Evolutionary conservation across 768 basidiomycete genomes (phyloP).

Genomic region (Amanita subjunquillea): DNA sequence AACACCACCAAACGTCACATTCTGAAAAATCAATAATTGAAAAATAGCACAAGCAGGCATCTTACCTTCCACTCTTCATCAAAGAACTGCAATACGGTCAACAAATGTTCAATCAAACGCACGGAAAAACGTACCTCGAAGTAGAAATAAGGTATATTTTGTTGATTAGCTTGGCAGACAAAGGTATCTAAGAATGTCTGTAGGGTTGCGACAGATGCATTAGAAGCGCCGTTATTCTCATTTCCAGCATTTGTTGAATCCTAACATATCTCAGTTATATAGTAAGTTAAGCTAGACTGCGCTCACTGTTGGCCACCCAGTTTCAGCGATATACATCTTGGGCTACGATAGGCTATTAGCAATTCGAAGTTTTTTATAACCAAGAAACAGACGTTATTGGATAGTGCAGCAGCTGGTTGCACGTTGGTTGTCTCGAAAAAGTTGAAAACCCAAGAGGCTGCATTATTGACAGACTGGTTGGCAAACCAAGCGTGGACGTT

Average conservation of each 20-base stretch:
- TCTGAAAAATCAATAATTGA: constrained; percentile 22
- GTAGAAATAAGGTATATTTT: constrained; percentile 78
- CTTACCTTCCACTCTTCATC: constrained; percentile 72
- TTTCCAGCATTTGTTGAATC: constrained; percentile 44
- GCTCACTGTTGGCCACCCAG: constrained; percentile 66
- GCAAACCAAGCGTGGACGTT: constrained; percentile 98
- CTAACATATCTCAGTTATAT: constrained; percentile 18
- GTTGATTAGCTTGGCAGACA: constrained; percentile 78
- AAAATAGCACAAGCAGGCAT: neutral
- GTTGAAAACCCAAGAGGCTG: constrained; percentile 70
- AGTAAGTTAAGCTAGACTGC: neutral
- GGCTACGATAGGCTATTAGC: constrained; percentile 27
- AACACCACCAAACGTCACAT: constrained; percentile 65
- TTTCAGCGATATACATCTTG: constrained; percentile 87
- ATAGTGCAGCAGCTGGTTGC: constrained; percentile 37
- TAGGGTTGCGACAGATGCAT: constrained; percentile 42
- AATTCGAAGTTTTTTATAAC: neutral
- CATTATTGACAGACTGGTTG: constrained; percentile 53
- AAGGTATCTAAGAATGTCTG: constrained; percentile 78
- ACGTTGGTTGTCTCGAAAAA: constrained; percentile 74
- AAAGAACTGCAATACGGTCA: constrained; percentile 35
- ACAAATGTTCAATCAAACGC: neutral
- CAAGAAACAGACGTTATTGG: constrained; percentile 39
- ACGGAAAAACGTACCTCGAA: constrained; percentile 46
- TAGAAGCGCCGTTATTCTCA: constrained; percentile 56